Conservation (phyloP, 2,329 filamentous ascomycete genomes). For the Trichoderma sp. region DNA sequence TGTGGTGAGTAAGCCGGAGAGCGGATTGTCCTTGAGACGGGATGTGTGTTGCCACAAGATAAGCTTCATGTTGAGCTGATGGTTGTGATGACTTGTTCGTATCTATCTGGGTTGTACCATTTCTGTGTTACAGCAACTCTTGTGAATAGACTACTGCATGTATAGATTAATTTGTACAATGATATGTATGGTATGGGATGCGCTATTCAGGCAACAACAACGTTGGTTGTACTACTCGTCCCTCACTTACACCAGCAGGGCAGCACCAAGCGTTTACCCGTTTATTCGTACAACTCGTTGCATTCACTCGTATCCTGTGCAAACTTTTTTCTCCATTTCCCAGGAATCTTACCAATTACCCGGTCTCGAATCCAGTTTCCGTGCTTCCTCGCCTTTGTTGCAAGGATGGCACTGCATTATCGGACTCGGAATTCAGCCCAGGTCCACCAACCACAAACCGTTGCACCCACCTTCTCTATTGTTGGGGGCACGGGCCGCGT, state of each 20-base stretch:
- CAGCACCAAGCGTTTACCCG: not conserved
- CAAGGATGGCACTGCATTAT: not conserved
- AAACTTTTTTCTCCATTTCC: not conserved
- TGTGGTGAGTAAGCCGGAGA: not conserved
- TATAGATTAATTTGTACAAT: not conserved
- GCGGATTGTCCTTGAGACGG: not conserved
- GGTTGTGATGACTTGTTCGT: not conserved
- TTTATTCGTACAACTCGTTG: not conserved
- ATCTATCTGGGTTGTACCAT: not conserved
- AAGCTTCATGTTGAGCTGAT: not conserved
- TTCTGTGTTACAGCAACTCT: not conserved
- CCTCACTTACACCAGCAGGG: not conserved
- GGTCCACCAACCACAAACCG: conserved; percentile 1
- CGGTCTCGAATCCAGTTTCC: not conserved
- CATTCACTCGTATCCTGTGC: not conserved
- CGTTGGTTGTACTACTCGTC: not conserved
- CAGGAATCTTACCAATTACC: not conserved
- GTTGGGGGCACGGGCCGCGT: not conserved
- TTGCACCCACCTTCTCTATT: not conserved
- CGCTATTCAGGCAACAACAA: not conserved
- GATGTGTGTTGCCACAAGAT: not conserved
- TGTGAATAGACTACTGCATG: not conserved
- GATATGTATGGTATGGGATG: not conserved
- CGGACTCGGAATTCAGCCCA: not conserved
- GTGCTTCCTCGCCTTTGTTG: not conserved